Percentiles rank a stretch among this genome's conserved stretches.
These are phyloP conservation scores for Biscutella laevigata DNA, from an alignment of 441 rosid species.

Conservation along the genomic window DNA sequence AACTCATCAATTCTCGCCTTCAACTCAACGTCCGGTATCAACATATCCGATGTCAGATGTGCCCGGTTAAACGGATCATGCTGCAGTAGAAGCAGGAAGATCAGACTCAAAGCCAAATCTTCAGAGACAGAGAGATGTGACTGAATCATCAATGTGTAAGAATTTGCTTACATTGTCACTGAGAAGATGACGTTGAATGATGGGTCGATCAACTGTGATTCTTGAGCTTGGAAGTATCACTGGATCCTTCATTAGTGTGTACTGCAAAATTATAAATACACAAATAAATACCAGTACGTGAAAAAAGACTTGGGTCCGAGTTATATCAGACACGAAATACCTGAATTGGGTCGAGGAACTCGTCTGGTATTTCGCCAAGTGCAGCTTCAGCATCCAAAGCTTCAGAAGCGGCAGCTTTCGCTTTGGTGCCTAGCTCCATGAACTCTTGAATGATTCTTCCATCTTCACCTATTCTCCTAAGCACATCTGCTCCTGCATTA, in stretches of 20 bases:
- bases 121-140: background rate
- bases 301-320: background rate
- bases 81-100: conserved; percentile 33
- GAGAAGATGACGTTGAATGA: conserved; percentile 97
- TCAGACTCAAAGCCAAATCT: conserved; percentile 8
- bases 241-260: conserved; percentile 94
- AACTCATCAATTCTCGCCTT: conserved; percentile 80
- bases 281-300: background rate
- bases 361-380: conserved; percentile 95
- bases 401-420: conserved; percentile 85
- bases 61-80: conserved; percentile 93
- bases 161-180: conserved; percentile 59
- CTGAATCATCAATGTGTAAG: background rate
- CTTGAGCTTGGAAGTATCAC: conserved; percentile 91
- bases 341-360: conserved; percentile 81
- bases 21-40: conserved; percentile 62
- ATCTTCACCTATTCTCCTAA: conserved; percentile 75
- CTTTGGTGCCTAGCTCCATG: conserved; percentile 66
- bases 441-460: conserved; percentile 64
- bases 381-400: conserved; percentile 94
- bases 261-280: conserved; percentile 35
- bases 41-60: conserved; percentile 80
- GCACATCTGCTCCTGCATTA: conserved; percentile 77
- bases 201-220: conserved; percentile 78
- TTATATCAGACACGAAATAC: conserved; percentile 2